phyloP scores from a whole-genome alignment of 2,329 filamentous ascomycete species.

The Diaporthe destruens region DNA sequence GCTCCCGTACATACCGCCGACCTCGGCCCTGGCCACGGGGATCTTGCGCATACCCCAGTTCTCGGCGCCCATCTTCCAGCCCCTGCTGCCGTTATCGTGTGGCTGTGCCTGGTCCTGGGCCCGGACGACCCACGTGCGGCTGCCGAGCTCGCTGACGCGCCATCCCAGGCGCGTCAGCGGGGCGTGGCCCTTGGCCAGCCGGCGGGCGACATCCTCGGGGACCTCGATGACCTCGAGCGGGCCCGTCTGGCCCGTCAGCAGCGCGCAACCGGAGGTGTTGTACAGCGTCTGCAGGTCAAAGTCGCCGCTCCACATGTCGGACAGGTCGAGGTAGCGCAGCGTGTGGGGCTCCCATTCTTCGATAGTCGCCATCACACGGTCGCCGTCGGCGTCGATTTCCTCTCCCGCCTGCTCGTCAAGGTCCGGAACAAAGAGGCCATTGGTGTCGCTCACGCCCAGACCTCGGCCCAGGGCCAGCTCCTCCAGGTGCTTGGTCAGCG shows the following conservation, averaged over 20 bases:
- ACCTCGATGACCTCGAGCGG: constrained; percentile 84
- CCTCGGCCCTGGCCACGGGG: constrained; percentile 90
- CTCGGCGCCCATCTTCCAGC: constrained; percentile 87
- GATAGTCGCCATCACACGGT: constrained; percentile 39
- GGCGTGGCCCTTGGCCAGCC: constrained; percentile 72
- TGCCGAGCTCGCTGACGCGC: constrained; percentile 77
- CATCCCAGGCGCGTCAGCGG: constrained; percentile 75
- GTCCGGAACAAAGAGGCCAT: constrained; percentile 70
- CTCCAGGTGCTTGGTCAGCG: constrained; percentile 78
- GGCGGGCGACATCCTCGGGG: constrained; percentile 74
- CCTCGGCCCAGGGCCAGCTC: constrained; percentile 81
- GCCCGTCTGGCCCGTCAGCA: constrained; percentile 71
- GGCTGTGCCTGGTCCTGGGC: constrained; percentile 45
- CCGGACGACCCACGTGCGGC: constrained; percentile 76
- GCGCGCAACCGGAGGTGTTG: constrained; percentile 59
- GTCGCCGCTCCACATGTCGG: constrained; percentile 74
- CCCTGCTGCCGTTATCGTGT: constrained; percentile 69
- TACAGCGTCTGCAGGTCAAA: constrained; percentile 70
- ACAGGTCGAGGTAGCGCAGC: constrained; percentile 82
- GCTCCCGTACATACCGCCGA: constrained; percentile 91
- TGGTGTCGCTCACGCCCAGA: constrained; percentile 74
- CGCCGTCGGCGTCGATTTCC: constrained; percentile 35
- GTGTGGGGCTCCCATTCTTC: constrained; percentile 67
- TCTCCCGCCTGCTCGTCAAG: constrained; percentile 44
- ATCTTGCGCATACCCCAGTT: constrained; percentile 92